Conservation (phyloP, 352 stramenopile species). For the Phytophthora agathidicida region DNA sequence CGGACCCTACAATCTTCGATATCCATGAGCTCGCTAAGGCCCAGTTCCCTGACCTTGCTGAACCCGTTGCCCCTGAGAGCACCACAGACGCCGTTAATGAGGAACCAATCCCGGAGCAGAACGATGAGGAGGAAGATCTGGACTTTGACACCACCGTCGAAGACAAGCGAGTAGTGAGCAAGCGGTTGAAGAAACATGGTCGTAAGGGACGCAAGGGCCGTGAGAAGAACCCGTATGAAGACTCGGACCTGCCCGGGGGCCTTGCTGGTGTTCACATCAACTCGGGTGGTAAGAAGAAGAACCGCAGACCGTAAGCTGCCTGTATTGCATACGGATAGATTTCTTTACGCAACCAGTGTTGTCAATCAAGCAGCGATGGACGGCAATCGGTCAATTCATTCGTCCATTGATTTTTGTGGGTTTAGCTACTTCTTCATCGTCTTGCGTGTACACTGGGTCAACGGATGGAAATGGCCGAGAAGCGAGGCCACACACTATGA, state of each 20-base stretch:
- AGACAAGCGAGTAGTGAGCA: slow-evolving; percentile 76
- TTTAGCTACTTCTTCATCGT: slow-evolving; percentile 37
- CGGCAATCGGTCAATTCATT: slow-evolving; percentile 36
- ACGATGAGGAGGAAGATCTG: slow-evolving; percentile 43
- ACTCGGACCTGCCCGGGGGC: slow-evolving; percentile 74
- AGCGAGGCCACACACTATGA: slow-evolving; percentile 34
- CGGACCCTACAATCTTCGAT: slow-evolving; percentile 70
- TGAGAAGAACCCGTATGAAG: slow-evolving; percentile 97
- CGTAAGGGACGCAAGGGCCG: slow-evolving; percentile 96
- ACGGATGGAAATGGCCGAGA: slow-evolving; percentile 24
- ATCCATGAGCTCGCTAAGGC: slow-evolving; percentile 67
- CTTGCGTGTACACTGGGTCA: slow-evolving; percentile 33
- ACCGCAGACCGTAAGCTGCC: slow-evolving; percentile 44
- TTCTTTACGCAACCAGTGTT: slow-evolving; percentile 9
- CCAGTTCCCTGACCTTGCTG: slow-evolving; percentile 61
- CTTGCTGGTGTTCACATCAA: slow-evolving; percentile 66
- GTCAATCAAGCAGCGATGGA: neutral
- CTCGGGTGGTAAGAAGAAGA: slow-evolving; percentile 77
- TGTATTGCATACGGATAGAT: slow-evolving; percentile 15
- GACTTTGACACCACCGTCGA: slow-evolving; percentile 79
- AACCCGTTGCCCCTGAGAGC: slow-evolving; percentile 17
- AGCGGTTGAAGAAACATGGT: slow-evolving; percentile 92
- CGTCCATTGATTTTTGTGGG: slow-evolving; percentile 40
- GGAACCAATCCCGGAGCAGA: slow-evolving; percentile 14
- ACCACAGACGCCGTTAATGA: slow-evolving; percentile 21